These are phyloP conservation scores for Podospora appendiculata DNA, from an alignment of 495 filamentous ascomycete genomes.

Conservation along the genomic window DNA sequence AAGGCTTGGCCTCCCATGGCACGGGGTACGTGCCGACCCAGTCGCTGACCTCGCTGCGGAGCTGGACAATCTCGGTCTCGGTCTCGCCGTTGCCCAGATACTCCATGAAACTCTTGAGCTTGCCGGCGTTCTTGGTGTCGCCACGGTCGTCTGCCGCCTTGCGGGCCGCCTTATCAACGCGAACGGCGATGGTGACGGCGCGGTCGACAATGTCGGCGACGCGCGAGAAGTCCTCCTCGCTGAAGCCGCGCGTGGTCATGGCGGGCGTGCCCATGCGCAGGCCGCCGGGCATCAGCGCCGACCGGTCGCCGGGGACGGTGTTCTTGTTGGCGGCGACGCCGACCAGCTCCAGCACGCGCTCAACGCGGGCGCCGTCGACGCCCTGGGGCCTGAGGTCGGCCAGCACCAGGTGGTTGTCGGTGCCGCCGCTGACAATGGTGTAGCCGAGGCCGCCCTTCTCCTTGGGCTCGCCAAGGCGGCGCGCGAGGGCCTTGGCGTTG, in stretches of 20 bases:
- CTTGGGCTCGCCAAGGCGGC: slow-evolving; percentile 62
- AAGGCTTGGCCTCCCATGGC: slow-evolving; percentile 55
- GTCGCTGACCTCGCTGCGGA: slow-evolving; percentile 85
- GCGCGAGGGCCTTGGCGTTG: slow-evolving; percentile 81
- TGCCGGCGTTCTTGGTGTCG: slow-evolving; percentile 63
- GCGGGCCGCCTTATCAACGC: slow-evolving; percentile 72
- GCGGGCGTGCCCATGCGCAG: slow-evolving; percentile 90
- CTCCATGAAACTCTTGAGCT: slow-evolving; percentile 78
- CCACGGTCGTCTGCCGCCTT: slow-evolving; percentile 70
- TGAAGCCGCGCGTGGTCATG: slow-evolving; percentile 94
- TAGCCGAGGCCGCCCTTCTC: slow-evolving; percentile 77
- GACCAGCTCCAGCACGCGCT: slow-evolving; percentile 88
- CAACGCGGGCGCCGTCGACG: slow-evolving; percentile 88
- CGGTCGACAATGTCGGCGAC: slow-evolving; percentile 94
- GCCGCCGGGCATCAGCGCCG: slow-evolving; percentile 84
- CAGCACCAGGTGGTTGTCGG: slow-evolving; percentile 93
- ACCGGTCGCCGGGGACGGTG: slow-evolving; percentile 92
- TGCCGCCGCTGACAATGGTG: slow-evolving; percentile 84
- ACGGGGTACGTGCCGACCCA: slow-evolving; percentile 92
- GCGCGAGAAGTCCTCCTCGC: slow-evolving; percentile 75
- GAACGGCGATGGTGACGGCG: slow-evolving; percentile 74
- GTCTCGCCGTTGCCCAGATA: slow-evolving; percentile 76
- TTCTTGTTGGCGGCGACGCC: slow-evolving; percentile 98
- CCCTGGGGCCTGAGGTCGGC: slow-evolving; percentile 88
- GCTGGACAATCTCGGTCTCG: slow-evolving; percentile 74